phyloP scores from a whole-genome alignment of 257 asterid genomes.

The Capsicum baccatum region DNA sequence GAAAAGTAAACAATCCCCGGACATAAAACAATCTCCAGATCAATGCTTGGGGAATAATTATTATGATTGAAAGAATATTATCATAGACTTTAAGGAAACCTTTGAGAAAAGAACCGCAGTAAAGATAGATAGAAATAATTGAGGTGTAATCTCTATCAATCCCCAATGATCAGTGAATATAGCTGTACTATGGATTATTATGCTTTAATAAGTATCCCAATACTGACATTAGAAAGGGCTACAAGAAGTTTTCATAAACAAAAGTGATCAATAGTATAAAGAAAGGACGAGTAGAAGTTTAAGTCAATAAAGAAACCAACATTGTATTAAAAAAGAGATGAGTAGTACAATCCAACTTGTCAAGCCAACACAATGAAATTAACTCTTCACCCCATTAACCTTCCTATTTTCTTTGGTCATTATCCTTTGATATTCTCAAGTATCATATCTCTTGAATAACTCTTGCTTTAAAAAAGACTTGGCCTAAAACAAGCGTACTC shows the following conservation, averaged over 20 bases:
- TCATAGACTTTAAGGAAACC: no score
- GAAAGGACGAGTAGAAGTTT: neutral
- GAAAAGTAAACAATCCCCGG: no score
- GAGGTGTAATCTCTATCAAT: neutral
- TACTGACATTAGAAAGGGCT: neutral
- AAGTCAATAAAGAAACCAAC: neutral
- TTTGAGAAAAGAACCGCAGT: neutral
- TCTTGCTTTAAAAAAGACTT: no score
- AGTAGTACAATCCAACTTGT: neutral
- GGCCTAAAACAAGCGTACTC: no score
- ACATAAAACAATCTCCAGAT: no score
- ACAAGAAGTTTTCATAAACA: neutral
- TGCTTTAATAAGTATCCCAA: neutral
- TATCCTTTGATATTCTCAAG: neutral
- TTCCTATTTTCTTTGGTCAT: neutral
- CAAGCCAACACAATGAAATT: constrained; percentile 13
- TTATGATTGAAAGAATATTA: no score
- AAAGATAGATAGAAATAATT: neutral
- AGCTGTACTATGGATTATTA: neutral
- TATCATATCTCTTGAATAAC: neutral
- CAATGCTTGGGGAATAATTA: no score
- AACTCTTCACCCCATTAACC: neutral
- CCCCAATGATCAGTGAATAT: neutral
- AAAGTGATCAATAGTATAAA: neutral
- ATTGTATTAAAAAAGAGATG: neutral